These are phyloP conservation scores for Endocladia muricata DNA, from an alignment of 31 red algal genomes.

Conservation along the genomic window DNA sequence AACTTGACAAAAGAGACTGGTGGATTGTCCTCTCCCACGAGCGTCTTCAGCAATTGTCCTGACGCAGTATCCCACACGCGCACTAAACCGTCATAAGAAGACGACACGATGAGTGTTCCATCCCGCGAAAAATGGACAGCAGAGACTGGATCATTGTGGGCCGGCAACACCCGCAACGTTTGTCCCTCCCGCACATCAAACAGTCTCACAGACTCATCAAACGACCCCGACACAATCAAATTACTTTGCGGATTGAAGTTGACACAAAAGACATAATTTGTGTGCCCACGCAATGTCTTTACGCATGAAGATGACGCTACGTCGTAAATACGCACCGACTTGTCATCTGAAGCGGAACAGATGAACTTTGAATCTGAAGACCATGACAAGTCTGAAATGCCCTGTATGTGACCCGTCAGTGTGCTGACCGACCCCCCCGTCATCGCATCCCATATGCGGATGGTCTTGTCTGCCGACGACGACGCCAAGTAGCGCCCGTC, in stretches of 20 bases:
- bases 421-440: conserved; percentile 35
- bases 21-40: conserved; percentile 83
- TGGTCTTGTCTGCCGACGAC: conserved; percentile 88
- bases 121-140: conserved; percentile 89
- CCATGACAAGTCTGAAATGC: conserved; percentile 94
- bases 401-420: conserved; percentile 80
- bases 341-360: conserved; percentile 90
- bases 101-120: conserved; percentile 91
- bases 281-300: conserved; percentile 64
- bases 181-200: conserved; percentile 82
- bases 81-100: conserved; percentile 85
- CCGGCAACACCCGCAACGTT: conserved; percentile 68
- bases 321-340: conserved; percentile 90
- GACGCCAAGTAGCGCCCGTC: conserved; percentile 87
- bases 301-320: conserved; percentile 52
- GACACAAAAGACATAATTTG: conserved; percentile 87
- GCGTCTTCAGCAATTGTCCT: conserved; percentile 79
- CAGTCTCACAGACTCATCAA: conserved; percentile 88
- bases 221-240: conserved; percentile 87
- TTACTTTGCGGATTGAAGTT: conserved; percentile 89
- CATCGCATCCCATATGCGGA: conserved; percentile 74
- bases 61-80: conserved; percentile 89
- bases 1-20: conserved; percentile 87
- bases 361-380: conserved; percentile 75
- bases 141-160: conserved; percentile 89